A percentile compares a stretch with the other conserved stretches of the same genome.
Conservation (phyloP, 345 rosid species). For the Ceriops zippeliana region DNA sequence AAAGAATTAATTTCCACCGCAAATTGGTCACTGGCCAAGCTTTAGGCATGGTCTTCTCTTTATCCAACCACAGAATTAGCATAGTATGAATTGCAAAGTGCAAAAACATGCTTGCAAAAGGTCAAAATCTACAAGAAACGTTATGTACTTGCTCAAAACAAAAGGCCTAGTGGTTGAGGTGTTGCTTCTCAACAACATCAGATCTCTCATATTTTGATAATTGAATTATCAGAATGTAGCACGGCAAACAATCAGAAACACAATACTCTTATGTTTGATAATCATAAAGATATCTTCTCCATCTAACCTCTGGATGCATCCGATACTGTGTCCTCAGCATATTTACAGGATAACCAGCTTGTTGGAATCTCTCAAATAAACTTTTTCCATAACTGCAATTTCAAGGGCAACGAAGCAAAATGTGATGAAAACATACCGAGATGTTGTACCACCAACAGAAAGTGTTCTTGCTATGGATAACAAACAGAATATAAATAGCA, state of each 20-base stretch:
- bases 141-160: no score
- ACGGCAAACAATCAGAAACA: background rate
- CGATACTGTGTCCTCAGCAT: slow-evolving; percentile 94
- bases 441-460: background rate
- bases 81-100: background rate
- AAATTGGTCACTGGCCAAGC: background rate
- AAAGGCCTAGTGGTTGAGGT: no score
- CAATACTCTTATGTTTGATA: background rate
- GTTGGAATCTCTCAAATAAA: slow-evolving; percentile 92
- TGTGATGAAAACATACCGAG: background rate
- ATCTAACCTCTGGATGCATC: slow-evolving; percentile 93
- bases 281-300: background rate
- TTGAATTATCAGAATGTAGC: background rate
- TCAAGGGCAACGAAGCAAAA: slow-evolving; percentile 4
- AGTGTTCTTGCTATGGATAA: background rate
- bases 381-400: slow-evolving; percentile 78
- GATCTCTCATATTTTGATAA: background rate
- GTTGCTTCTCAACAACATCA: background rate
- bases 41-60: background rate
- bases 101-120: no score
- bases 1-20: background rate
- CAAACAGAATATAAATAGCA: background rate
- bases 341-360: slow-evolving; percentile 88
- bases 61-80: background rate
- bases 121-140: no score